Evolutionary conservation across 2,329 filamentous ascomycete genomes (phyloP), one percentile per base, ranked within the genome.

Genomic region (Stachybotrys chlorohalonatus): DNA sequence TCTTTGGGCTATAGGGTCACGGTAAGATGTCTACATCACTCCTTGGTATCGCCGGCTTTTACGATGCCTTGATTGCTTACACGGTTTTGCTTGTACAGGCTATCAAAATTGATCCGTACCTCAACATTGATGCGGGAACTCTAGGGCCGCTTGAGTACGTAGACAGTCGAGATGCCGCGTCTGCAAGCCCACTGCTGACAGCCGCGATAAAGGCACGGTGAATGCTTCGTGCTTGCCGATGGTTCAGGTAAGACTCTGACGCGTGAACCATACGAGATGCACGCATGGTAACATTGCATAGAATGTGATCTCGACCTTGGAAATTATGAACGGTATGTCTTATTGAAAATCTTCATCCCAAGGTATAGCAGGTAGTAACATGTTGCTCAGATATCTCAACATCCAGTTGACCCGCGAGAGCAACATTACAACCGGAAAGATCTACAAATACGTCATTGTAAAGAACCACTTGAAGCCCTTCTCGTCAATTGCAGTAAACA

Each of bases 351-450:
- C 47, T 32, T 32, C 9, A 13, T n/a, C 24, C 17, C n/a, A 17
- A 2, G 32, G 5, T 17, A n/a, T 7, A 51, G 24, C 30, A 32
- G 24, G 24, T 24, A 16, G 15, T 47, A 24, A 47, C 46, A 47
- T 8, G 7, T 47, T 47, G 9, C 11, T 24, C 32, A 66, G 71
- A 36, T 95, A 95, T 68, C 84, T 95, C 56, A 86, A 86, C 65
- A 86, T 92, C 60, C 88, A 86, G 54, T 79, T 96, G 57, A 89
- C 84, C 6, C 79, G 86, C 58, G 90, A 95, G 63, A 90, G 92
- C 77, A 96, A 96, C 72, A 95, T 97, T 72, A 99, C 94, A 4
- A 96, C 93, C 6, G 94, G 94, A 67, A 96, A 97, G 77, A 90
- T 97, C 62, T 97, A 96, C 74, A 81, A 90, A 66, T 84, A 88